Percentiles rank a stretch among this genome's conserved stretches.
Evolutionary conservation across 306 rosid species (phyloP).

Genomic region (Cucurbita maxima): DNA sequence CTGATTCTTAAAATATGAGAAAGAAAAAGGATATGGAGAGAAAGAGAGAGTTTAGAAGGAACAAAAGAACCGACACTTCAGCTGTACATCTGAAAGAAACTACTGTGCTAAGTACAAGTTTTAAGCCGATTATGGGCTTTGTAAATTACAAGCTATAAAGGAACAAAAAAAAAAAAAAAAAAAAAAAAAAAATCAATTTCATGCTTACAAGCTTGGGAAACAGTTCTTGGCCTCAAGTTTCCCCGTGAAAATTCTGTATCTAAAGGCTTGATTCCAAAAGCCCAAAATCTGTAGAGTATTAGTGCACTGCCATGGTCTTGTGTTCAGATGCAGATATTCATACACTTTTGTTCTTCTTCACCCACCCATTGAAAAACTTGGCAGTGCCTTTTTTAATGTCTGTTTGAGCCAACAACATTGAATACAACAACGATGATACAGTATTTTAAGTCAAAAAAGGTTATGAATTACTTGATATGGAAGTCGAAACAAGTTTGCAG

Average conservation of each 20-base stretch:
- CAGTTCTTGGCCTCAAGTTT: background rate
- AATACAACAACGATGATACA: constrained; percentile 2
- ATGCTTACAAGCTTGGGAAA: constrained; percentile 10
- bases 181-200: constrained; percentile 3
- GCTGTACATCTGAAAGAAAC: constrained; percentile 3
- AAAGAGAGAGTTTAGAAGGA: background rate
- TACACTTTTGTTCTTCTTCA: background rate
- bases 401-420: background rate
- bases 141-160: constrained; percentile 1
- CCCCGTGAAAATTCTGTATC: constrained; percentile 3
- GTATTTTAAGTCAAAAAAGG: constrained; percentile 2
- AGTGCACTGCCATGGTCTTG: background rate
- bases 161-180: background rate
- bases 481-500: background rate
- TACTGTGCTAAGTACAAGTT: constrained; percentile 5
- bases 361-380: background rate
- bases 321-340: background rate
- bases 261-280: constrained; percentile 1
- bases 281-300: background rate
- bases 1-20: constrained; percentile 1
- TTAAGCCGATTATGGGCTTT: constrained; percentile 5
- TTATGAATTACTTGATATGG: constrained; percentile 5
- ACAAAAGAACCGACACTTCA: background rate
- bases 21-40: background rate
- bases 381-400: background rate